phyloP scores from a whole-genome alignment of 192 early-diverging fungal species.

The Mortierella alpina region DNA sequence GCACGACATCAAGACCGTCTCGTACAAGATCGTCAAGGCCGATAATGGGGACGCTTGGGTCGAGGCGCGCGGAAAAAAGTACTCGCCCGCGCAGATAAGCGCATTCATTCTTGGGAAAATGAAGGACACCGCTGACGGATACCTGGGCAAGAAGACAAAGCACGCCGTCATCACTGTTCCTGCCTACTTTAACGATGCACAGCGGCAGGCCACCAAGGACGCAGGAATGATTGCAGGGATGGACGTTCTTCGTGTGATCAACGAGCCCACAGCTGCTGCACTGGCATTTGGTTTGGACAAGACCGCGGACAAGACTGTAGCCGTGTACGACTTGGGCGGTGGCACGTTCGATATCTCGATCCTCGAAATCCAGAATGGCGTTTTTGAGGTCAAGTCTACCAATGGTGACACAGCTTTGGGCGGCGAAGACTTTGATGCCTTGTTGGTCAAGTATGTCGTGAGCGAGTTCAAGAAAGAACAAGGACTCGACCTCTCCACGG shows the following conservation, averaged over 20 bases:
- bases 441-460: constrained; percentile 81
- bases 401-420: constrained; percentile 94
- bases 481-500: constrained; percentile 83
- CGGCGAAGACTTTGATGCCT: constrained; percentile 81
- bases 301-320: constrained; percentile 87
- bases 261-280: constrained; percentile 96
- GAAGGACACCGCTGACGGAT: constrained; percentile 95
- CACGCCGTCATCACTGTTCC: constrained; percentile 98
- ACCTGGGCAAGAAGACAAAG: constrained; percentile 83
- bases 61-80: constrained; percentile 92
- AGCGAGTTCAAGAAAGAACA: constrained; percentile 94
- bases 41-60: constrained; percentile 99
- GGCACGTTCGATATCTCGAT: constrained; percentile 99
- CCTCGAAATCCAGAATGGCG: constrained; percentile 97
- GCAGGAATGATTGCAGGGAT: constrained; percentile 92
- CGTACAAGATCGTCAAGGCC: constrained; percentile 96
- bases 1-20: constrained; percentile 88
- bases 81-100: constrained; percentile 96
- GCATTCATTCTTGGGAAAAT: constrained; percentile 98
- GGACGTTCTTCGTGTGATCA: constrained; percentile 93
- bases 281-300: constrained; percentile 93
- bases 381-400: constrained; percentile 99
- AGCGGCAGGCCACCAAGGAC: constrained; percentile 97
- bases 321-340: constrained; percentile 98
- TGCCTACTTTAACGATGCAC: constrained; percentile 98